phyloP scores from a whole-genome alignment of 306 rosid species.

The Quillaja saponaria region DNA sequence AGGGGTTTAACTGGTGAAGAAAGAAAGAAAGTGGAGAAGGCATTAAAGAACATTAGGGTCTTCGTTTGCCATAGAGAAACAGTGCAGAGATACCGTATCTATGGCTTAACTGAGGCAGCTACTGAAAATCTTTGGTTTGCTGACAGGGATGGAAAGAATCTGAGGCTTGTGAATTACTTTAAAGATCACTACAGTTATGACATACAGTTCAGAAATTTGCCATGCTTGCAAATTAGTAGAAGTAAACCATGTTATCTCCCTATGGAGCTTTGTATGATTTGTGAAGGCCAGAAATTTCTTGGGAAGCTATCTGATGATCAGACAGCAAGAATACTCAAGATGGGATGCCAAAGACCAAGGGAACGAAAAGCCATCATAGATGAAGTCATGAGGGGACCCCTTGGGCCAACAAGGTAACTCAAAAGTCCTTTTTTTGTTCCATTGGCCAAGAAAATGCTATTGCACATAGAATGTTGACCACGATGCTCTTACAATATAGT shows the following conservation, averaged over 20 bases:
- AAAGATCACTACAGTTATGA: conserved; percentile 94
- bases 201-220: conserved; percentile 76
- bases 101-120: conserved; percentile 82
- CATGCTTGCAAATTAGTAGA: conserved; percentile 92
- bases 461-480: conserved; percentile 8
- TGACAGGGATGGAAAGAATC: conserved; percentile 80
- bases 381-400: conserved; percentile 78
- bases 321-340: conserved; percentile 88
- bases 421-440: not conserved
- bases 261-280: conserved; percentile 94
- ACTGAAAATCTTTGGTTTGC: conserved; percentile 92
- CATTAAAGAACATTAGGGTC: conserved; percentile 81
- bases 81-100: conserved; percentile 86
- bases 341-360: conserved; percentile 93
- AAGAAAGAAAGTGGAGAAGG: conserved; percentile 83
- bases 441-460: conserved; percentile 14
- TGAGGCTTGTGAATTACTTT: conserved; percentile 78
- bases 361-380: conserved; percentile 83
- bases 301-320: conserved; percentile 95
- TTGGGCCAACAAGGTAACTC: conserved; percentile 84
- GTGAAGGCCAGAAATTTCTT: conserved; percentile 95
- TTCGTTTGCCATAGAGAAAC: conserved; percentile 98
- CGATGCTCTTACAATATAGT: conserved; percentile 23
- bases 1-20: conserved; percentile 57
- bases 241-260: conserved; percentile 98